Evolutionary conservation across 306 rosid genomes (phyloP), one percentile per base, ranked within the genome.

Genomic region (Vigna mungo): DNA sequence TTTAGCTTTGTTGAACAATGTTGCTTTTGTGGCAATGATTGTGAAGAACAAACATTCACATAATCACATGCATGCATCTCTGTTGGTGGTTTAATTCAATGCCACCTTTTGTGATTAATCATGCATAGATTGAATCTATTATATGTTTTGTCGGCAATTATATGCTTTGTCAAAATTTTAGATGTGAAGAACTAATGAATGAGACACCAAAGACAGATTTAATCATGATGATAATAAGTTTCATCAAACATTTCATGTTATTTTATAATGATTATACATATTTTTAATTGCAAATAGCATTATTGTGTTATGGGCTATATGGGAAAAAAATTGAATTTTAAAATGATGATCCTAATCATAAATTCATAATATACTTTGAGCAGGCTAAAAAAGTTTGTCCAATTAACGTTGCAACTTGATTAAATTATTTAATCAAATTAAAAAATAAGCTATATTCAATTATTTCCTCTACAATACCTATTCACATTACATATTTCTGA

Each of bases 41-140:
- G 37, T 44, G 47, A 7, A 32, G 61, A 73, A 72, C 54, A 55
- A 54, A 20, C 23, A 37, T 27, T 30, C 61, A 62, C 36, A 61
- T 23, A 25, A 27, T 27, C 43, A 61, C 68, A 61, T 61, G 44
- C 68, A 61, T 76, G 64, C 76, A 78, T 44, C 9, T 67, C 0
- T 46, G 27, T 44, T 44, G 25, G 46, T 76, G 37, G 66, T 46
- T 14, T 76, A 16, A 58, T 68, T 78, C 30, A 23, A 53, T 20
- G 56, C 63, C 76, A 46, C 61, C 76, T 47, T 59, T 7, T 52
- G 36, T 0, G 7, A 39, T 8, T 41, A 34, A 72, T 72, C 54
- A 55, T 55, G 36, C 66, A 39, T 55, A 53, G 15, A 15, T 55
- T 72, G 49, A n/a, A n/a, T 54, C 17, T 4, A 25, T 77, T 13